phyloP scores from a whole-genome alignment of 163 green algal species.

The Volvox carteri region DNA sequence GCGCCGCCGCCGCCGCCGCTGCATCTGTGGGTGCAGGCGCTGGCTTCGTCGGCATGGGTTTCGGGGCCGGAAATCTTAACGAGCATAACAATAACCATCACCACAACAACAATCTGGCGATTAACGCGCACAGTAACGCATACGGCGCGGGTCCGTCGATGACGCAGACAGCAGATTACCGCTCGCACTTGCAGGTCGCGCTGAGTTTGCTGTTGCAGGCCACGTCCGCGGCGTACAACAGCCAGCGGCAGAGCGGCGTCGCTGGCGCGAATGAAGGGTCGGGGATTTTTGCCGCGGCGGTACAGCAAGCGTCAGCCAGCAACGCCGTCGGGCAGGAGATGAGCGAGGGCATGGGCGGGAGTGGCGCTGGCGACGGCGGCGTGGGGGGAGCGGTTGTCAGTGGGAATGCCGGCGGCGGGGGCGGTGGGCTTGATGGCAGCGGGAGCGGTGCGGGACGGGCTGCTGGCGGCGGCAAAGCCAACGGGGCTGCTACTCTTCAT shows the following conservation, averaged over 20 bases:
- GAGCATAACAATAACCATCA: slow-evolving; percentile 9
- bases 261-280: slow-evolving; percentile 34
- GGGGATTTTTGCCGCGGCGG: slow-evolving; percentile 33
- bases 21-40: not conserved
- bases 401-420: not conserved
- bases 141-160: slow-evolving; percentile 50
- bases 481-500: not conserved
- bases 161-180: slow-evolving; percentile 51
- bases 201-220: slow-evolving; percentile 53
- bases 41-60: not conserved
- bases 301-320: slow-evolving; percentile 31
- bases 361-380: not conserved
- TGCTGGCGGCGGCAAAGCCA: not conserved
- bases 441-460: not conserved
- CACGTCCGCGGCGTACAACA: slow-evolving; percentile 50
- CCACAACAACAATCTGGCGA: slow-evolving; percentile 17
- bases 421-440: not conserved
- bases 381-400: not conserved
- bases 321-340: slow-evolving; percentile 25
- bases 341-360: slow-evolving; percentile 4
- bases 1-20: not conserved
- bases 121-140: slow-evolving; percentile 33
- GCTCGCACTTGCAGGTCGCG: slow-evolving; percentile 53
- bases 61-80: not conserved
- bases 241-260: slow-evolving; percentile 52